phyloP scores from a whole-genome alignment of 768 basidiomycete genomes.

The Mycena floridula region DNA sequence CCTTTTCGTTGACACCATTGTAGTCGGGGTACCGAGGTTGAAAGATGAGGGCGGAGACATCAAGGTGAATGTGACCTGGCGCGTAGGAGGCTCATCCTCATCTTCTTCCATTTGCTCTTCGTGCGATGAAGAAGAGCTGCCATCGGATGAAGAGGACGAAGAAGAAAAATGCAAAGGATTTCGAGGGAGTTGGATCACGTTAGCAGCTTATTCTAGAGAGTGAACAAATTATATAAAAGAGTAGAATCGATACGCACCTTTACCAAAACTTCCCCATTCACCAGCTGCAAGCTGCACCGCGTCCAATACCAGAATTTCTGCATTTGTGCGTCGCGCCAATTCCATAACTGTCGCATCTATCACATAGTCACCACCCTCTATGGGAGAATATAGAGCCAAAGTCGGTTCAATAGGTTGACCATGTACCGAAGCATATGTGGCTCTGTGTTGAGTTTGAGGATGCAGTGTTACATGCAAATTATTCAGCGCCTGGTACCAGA shows the following conservation, averaged over 20 bases:
- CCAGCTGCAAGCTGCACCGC: conserved; percentile 80
- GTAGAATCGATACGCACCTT: conserved; percentile 38
- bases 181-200: conserved; percentile 55
- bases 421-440: conserved; percentile 48
- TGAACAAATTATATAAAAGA: not conserved
- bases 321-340: conserved; percentile 62
- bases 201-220: conserved; percentile 46
- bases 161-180: conserved; percentile 71
- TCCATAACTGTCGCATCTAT: conserved; percentile 76
- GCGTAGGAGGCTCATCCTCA: conserved; percentile 26
- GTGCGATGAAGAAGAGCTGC: conserved; percentile 20
- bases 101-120: conserved; percentile 46
- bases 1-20: conserved; percentile 36
- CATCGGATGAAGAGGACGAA: conserved; percentile 13
- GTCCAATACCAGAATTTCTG: conserved; percentile 84
- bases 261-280: conserved; percentile 82
- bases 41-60: conserved; percentile 24
- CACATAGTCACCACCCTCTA: conserved; percentile 82
- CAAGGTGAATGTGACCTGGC: conserved; percentile 37
- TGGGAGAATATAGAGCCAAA: conserved; percentile 81
- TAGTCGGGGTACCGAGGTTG: conserved; percentile 28
- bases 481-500: too few species aligned
- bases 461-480: conserved; percentile 75
- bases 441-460: conserved; percentile 74
- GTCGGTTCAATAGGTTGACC: conserved; percentile 69